A percentile compares a stretch with the other conserved stretches of the same genome.
Evolutionary conservation across 768 basidiomycete species (phyloP).

Genomic region (Naganishia vaughanmartiniae): DNA sequence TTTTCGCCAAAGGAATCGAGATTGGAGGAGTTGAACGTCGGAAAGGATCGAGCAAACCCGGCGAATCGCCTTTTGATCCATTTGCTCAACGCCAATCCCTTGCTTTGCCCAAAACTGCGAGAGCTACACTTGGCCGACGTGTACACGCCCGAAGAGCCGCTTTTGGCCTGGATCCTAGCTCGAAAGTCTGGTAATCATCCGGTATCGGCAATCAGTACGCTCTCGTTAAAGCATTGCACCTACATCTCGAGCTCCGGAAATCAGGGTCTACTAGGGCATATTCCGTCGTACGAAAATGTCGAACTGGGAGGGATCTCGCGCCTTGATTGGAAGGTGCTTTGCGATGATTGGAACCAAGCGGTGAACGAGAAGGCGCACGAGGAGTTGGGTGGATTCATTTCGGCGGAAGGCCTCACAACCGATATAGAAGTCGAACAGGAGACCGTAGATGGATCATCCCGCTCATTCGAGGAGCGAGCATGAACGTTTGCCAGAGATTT

Average conservation of each 20-base stretch:
- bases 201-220: neutral
- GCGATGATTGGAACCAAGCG: neutral
- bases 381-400: neutral
- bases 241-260: constrained; percentile 4
- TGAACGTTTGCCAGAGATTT: neutral
- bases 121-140: neutral
- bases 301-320: neutral
- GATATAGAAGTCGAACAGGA: neutral
- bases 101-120: neutral
- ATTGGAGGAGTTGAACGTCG: neutral
- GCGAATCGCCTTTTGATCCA: neutral
- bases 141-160: neutral
- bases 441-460: neutral
- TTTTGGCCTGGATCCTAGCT: neutral
- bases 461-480: neutral
- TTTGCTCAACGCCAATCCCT: neutral
- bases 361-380: neutral
- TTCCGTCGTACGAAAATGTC: neutral
- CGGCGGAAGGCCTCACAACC: neutral
- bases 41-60: neutral
- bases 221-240: neutral
- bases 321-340: constrained; percentile 1
- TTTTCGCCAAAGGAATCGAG: neutral
- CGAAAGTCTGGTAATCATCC: neutral
- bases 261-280: neutral